Percentiles rank a stretch among this genome's conserved stretches.
Conservation (phyloP, 164 flowering plant species). For the Malania oleifera region DNA sequence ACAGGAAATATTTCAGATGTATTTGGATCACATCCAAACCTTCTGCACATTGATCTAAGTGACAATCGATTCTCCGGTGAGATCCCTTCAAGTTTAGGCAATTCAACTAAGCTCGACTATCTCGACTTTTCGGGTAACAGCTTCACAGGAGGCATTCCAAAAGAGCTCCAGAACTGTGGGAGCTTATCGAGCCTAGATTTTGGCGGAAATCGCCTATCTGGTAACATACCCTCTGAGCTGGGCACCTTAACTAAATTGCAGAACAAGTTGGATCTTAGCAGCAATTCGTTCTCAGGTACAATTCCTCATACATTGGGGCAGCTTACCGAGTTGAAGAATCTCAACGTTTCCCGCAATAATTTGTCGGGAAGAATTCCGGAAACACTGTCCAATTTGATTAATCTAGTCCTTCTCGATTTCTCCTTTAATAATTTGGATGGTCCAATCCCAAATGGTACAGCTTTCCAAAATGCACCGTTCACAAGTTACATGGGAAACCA, state of each 20-base stretch:
- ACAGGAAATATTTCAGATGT: constrained; percentile 26
- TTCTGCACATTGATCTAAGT: constrained; percentile 15
- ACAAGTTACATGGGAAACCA: constrained; percentile 16
- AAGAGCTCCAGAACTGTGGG: constrained; percentile 22
- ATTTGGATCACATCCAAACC: constrained; percentile 23
- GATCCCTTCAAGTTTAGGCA: constrained; percentile 28
- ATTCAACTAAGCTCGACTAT: constrained; percentile 13
- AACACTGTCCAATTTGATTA: constrained; percentile 19
- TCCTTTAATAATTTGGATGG: constrained; percentile 51
- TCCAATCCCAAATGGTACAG: constrained; percentile 26
- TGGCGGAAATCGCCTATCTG: constrained; percentile 41
- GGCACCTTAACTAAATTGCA: constrained; percentile 33
- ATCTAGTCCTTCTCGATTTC: constrained; percentile 32
- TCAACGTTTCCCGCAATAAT: constrained; percentile 49
- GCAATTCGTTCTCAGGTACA: constrained; percentile 43
- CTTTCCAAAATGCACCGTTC: constrained; percentile 12
- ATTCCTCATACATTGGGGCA: constrained; percentile 37
- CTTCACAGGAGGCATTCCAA: constrained; percentile 25
- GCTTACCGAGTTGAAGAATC: constrained; percentile 28
- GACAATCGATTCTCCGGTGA: constrained; percentile 22
- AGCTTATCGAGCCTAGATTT: constrained; percentile 25
- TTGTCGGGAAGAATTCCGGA: constrained; percentile 48
- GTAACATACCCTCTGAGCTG: constrained; percentile 40
- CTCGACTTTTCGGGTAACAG: constrained; percentile 31
- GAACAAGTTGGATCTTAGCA: constrained; percentile 43